Evolutionary conservation across 805 yeast genomes (phyloP), one percentile per base, ranked within the genome.

Genomic region (Lachancea sp.): DNA sequence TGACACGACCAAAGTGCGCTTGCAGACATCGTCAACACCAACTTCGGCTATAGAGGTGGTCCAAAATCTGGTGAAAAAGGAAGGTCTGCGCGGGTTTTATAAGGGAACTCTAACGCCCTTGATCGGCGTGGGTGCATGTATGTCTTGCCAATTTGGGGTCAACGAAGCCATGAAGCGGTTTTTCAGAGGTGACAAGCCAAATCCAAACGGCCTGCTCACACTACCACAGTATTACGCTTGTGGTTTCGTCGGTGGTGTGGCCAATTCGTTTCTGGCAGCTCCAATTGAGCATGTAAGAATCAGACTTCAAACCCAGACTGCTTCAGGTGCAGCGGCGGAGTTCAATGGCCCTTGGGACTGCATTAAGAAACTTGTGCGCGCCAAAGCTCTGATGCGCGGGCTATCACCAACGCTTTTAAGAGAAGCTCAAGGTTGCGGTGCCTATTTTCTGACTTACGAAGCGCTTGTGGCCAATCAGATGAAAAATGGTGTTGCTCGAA

Each of bases 81-180:
- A 93, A 65, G 99, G 99, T 2, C 75, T 81, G 7, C 49, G 67
- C 27, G 99, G 95, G 0, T 87, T 91, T 59, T 93, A 91, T 67
- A 81, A 95, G 64, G 99, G 99, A 31, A 89, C 96, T 1, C 60
- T 89, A 55, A 90, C 97, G 0, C 99, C 99, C 16, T 71, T 91
- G 57, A 62, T 93, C 30, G 99, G 99, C 15, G 88, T 91, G n/a
- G 99, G 99, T 44, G 97, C 96, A 0, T 90, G 97, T 72, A 97
- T 91, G 12, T 85, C 96, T 8, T 85, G 91, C 33, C 99, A 93
- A 65, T 91, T 91, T 60, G 93, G 96, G 36, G 95, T 88, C 35
- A 90, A 90, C 60, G 97, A 91, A 65, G 85, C 74, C 59, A 88
- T 91, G 96, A 93, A 93, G 67, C 74, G 97, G 57, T 69, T 74